Base-by-base conservation (phyloP, 768 basidiomycete species). In the Auriscalpium orientale region DNA sequence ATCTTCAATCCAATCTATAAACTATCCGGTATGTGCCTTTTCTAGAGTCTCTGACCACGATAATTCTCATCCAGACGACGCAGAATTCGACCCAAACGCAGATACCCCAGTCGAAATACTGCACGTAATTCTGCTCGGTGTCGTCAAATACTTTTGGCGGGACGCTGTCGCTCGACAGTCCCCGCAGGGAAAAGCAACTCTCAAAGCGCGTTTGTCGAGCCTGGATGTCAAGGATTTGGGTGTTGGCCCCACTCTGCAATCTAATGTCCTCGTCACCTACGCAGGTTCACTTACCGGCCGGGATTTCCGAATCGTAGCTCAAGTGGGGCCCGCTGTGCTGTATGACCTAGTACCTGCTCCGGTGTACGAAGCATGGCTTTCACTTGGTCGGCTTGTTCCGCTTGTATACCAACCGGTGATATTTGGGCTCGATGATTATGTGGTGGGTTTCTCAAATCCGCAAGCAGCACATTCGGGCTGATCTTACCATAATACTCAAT, bases 121-220 rank as follows among this genome's bases (percentile, higher is more conserved):
- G 0, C 77, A 79, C 58, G 71, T 73, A 4, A 62, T 77, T 22
- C 64, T 79, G 0, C 70, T 78, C 1, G 76, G 77, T 0, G 70
- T 77, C 61, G 68, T 79, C 49, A 79, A 79, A 48, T 80, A 79
- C 56, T 68, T 76, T 33, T 80, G 78, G 77, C 67, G 71, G 0
- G 76, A 79, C 62, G 62, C 65, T 2, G 53, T 64, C 7, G 35
- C 51, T 10, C 34, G 56, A 1, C 57, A 72, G 12, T 11, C 59
- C 63, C 20, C 60, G 60, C 16, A 33, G 67, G 47, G 67, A 35
- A 72, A 72, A 49, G 52, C 60, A 7, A 33, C 64, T 11, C 62
- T 77, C 0, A 63, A 58, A 0, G 51, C 59, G 5, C 66, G 72
- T 0, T 58, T 76, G 2, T 56, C 56, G 0, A 68, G 65, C 3